Conservation (phyloP, 2,329 filamentous ascomycete species). For the Phialocephala sp. region DNA sequence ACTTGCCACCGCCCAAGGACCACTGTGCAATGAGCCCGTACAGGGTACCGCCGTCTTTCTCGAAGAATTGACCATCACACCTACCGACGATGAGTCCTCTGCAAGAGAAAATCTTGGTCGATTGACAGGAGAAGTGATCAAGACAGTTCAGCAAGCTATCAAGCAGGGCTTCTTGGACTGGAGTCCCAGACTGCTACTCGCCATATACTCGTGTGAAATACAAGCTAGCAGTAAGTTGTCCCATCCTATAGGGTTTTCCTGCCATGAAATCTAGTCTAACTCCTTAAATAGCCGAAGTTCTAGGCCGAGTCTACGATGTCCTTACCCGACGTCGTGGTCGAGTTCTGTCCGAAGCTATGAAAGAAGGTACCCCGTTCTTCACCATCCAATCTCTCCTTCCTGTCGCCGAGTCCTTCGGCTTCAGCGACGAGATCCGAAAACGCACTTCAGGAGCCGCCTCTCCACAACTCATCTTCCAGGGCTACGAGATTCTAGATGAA, state of each 20-base stretch:
- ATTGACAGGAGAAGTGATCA: constrained; percentile 91
- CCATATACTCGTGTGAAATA: constrained; percentile 98
- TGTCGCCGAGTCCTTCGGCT: constrained; percentile 94
- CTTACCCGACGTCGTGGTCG: constrained; percentile 90
- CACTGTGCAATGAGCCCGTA: constrained; percentile 89
- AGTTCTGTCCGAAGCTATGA: constrained; percentile 89
- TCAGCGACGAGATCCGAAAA: constrained; percentile 95
- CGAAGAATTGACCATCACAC: constrained; percentile 73
- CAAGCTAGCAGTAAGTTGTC: constrained; percentile 80
- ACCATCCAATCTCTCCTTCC: constrained; percentile 88
- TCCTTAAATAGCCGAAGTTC: constrained; percentile 72
- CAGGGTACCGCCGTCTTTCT: constrained; percentile 92
- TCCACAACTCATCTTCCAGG: constrained; percentile 91
- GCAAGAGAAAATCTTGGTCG: constrained; percentile 73
- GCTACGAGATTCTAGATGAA: constrained; percentile 91
- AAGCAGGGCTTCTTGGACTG: constrained; percentile 89
- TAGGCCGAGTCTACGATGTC: constrained; percentile 95
- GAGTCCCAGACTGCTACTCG: constrained; percentile 92
- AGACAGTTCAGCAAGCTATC: constrained; percentile 83
- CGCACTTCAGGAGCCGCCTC: constrained; percentile 87
- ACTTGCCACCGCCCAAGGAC: constrained; percentile 85
- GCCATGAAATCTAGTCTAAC: constrained; percentile 23
- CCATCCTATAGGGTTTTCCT: constrained; percentile 1
- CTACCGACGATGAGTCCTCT: constrained; percentile 58
- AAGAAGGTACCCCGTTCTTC: constrained; percentile 96